Evolutionary conservation across 139 green algal genomes (phyloP).

Genomic region (Astrephomene gubernaculifera): DNA sequence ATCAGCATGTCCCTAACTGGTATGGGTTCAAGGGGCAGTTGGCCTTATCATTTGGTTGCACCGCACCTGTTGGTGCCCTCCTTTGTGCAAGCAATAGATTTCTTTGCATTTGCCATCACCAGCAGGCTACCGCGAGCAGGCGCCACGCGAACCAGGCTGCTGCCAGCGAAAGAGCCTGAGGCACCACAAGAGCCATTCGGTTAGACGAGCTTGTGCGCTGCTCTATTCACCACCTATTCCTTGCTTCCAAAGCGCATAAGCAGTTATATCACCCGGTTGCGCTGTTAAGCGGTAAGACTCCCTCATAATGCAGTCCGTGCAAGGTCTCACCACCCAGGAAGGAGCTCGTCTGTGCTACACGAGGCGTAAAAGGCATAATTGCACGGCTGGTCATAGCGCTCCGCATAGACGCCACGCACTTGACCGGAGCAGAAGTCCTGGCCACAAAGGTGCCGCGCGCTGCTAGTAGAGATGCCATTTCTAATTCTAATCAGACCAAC

Average conservation of each 20-base stretch:
- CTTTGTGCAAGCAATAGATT: conserved; percentile 74
- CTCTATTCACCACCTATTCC: no score
- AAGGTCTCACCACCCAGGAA: conserved; percentile 33
- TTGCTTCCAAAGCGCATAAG: no score
- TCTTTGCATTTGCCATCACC: conserved; percentile 79
- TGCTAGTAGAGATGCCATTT: conserved; percentile 24
- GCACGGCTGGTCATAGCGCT: conserved; percentile 36
- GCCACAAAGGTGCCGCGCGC: conserved; percentile 12
- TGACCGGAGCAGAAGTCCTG: conserved; percentile 21
- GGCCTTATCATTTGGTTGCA: no score
- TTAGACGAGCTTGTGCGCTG: no score
- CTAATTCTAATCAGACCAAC: no score
- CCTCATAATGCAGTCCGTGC: no score
- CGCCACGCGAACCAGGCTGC: conserved; percentile 26
- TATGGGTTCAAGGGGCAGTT: no score
- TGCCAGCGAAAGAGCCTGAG: conserved; percentile 48
- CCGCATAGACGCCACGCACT: conserved; percentile 19
- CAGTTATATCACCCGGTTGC: no score
- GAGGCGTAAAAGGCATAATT: conserved; percentile 9
- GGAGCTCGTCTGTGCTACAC: conserved; percentile 21
- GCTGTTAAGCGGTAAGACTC: no score
- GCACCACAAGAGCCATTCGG: conserved; percentile 11
- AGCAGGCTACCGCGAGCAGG: conserved; percentile 65
- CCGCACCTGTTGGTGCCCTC: conserved; percentile 70
- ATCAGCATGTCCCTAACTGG: no score